Base-by-base conservation (phyloP, 352 stramenopile species). In the Globisporangium canariense region DNA sequence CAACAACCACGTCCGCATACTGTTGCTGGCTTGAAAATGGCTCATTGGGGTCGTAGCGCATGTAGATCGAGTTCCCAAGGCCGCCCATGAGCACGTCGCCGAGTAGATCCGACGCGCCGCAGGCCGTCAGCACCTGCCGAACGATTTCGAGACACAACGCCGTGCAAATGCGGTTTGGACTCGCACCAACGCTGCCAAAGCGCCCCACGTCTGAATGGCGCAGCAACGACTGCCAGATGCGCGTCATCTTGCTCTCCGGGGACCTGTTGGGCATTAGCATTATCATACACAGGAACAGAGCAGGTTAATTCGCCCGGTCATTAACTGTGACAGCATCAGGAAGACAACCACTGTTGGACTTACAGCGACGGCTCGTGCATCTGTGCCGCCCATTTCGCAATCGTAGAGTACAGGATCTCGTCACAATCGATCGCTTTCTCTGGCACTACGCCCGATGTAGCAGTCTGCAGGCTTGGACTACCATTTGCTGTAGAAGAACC, bases 41-140 rank as follows among this genome's bases (percentile, higher is more conserved):
- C 34, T 78, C 62, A 4, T 70, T 69, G 0, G 73, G 69, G 40
- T 87, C 76, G 64, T 85, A 93, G 6, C 64, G 62, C 1, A 50
- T 40, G 47, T 88, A 91, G 20, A 90, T 76, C 8, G 78, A 89
- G 64, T 93, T 89, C 32, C 77, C 73, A 3, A 93, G 66, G 0
- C 78, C 80, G 9, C 76, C 79, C 1, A 89, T 22, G 4, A 93
- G 60, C 10, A 90, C 30, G 18, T 75, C 81, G 1, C 62, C 63
- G 25, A 91, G 54, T 56, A 83, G 61, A 28, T 64, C 38, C 2
- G 75, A 81, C 6, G 71, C 69, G 13, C 77, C 78, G 54, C 71
- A 81, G 14, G 58, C 60, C 9, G 57, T 34, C 5, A 75, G 64
- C 10, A 86, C 64, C 65, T 82, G 70, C 18, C 73, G 63, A 4